Evolutionary conservation across 2,329 filamentous ascomycete genomes (phyloP), one percentile per base, ranked within the genome.

Genomic region (Aurifilum marmelostoma): DNA sequence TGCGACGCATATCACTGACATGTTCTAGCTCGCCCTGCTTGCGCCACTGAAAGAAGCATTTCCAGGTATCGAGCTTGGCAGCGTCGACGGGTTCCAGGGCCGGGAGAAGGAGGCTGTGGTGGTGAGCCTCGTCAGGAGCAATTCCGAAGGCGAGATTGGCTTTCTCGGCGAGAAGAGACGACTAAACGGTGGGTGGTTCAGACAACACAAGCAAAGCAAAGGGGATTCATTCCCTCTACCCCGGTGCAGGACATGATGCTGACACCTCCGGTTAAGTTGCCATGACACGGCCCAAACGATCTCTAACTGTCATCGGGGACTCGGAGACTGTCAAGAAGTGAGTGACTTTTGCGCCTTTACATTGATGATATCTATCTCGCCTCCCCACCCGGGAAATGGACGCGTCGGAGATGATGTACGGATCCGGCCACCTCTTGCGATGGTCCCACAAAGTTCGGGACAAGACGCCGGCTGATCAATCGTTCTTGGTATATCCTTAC

Each of bases 31-130:
- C 47, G 91, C 92, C 5, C 80, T 97, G 14, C 83, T 98, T 65
- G 90, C 93, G 50, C 85, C 91, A 73, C 85, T 99, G 63, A 96
- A 95, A 77, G 92, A 96, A 70, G 83, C 84, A 52, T 97, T 91
- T 75, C 91, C 92, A 0, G 93, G 91, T 16, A 89, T 99, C 64
- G 96, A 99, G 79, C 84, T 99, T n/a, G 96, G 96, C 43, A 97
- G 93, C 75, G 93, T 99, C 2, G 96, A 99, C 79, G 96, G 95
- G 2, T 99, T 99, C 78, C 79, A 99, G 79, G 96, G 96, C 43
- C 89, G 96, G 24, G 96, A 99, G 80, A 99, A 99, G 80, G 96
- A 99, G 79, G 96, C 93, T 2, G 91, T 99, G 21, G 87, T 99
- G 52, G 90, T 99, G 65, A 97, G 91, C 79, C 86, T 98, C n/a